Evolutionary conservation across 352 stramenopile species (phyloP), one percentile per base, ranked within the genome.

Genomic region (Phytophthora fragariaefolia): DNA sequence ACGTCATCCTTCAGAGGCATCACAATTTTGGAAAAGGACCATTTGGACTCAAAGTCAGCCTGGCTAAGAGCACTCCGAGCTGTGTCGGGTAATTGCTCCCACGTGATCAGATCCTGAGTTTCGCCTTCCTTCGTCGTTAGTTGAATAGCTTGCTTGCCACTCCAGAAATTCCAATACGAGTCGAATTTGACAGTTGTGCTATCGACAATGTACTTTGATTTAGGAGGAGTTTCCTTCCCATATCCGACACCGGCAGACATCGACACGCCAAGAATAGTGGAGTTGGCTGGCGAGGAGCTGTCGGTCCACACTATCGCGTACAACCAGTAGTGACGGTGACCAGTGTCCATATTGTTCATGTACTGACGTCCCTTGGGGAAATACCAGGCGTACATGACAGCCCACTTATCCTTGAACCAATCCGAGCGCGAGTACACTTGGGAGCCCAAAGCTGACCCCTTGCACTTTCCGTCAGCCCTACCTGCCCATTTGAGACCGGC

Each of bases 301-400:
- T 64, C 54, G 8, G 17, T 54, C 62, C 46, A 69, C 6, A 69
- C 34, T 13, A 69, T 26, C 10, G 42, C 54, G 7, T 52, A 66
- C 22, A 24, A 30, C 47, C 55, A 66, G 28, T 43, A 66, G 17
- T 62, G 59, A 6, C 28, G 49, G 24, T 61, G 50, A 5, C 27
- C 49, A 3, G 20, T 15, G 0, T 9, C 15, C 12, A 36, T 51
- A 24, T 36, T 51, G 12, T 0, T 63, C 23, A 45, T 32, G 36
- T 12, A 63, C 40, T 58, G 57, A 60, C 38, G 63, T 28, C 71
- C 74, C 42, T 82, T 79, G 18, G 74, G 71, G 52, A 82, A 79
- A 60, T 82, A 79, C 60, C 52, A 63, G 12, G 60, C 52, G 43
- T 68, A 68, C 60, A 63, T 58, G 51, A 69, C 58, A 32, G 52